phyloP scores from a whole-genome alignment of 2,329 filamentous ascomycete genomes.

The Colletotrichum spinosum region DNA sequence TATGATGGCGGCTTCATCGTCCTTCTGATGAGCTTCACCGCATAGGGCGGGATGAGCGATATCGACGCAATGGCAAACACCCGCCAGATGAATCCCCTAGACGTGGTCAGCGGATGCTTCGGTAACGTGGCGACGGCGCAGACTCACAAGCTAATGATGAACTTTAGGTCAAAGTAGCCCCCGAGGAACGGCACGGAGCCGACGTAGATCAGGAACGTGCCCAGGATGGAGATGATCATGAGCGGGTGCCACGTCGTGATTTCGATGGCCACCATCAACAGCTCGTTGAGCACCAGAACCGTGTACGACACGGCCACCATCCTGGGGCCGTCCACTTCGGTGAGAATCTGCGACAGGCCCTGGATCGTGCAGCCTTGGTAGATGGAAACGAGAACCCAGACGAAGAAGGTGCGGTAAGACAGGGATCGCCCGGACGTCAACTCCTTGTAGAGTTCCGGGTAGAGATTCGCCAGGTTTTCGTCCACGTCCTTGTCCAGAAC shows the following conservation, averaged over 20 bases:
- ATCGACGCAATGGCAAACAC: constrained; percentile 83
- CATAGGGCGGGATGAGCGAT: constrained; percentile 87
- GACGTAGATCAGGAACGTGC: constrained; percentile 84
- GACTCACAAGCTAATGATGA: constrained; percentile 76
- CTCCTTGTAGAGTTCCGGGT: constrained; percentile 97
- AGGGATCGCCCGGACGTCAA: constrained; percentile 89
- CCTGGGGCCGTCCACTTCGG: constrained; percentile 76
- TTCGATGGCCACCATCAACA: constrained; percentile 96
- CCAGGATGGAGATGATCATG: constrained; percentile 87
- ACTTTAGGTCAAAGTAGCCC: constrained; percentile 88
- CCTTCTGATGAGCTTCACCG: constrained; percentile 84
- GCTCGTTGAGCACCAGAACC: constrained; percentile 90
- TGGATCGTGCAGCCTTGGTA: constrained; percentile 98
- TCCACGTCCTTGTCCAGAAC: constrained; percentile 97
- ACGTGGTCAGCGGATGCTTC: background rate
- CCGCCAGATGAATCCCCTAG: constrained; percentile 88
- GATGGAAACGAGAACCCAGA: constrained; percentile 94
- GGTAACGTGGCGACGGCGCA: background rate
- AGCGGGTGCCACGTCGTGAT: constrained; percentile 97
- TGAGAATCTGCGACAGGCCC: constrained; percentile 89
- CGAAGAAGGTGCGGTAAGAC: constrained; percentile 94
- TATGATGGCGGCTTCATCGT: constrained; percentile 94
- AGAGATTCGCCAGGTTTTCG: constrained; percentile 91
- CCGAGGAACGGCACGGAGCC: constrained; percentile 88
- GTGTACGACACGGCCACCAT: constrained; percentile 96